phyloP scores from a whole-genome alignment of 495 filamentous ascomycete species.

The Neurospora sp. region DNA sequence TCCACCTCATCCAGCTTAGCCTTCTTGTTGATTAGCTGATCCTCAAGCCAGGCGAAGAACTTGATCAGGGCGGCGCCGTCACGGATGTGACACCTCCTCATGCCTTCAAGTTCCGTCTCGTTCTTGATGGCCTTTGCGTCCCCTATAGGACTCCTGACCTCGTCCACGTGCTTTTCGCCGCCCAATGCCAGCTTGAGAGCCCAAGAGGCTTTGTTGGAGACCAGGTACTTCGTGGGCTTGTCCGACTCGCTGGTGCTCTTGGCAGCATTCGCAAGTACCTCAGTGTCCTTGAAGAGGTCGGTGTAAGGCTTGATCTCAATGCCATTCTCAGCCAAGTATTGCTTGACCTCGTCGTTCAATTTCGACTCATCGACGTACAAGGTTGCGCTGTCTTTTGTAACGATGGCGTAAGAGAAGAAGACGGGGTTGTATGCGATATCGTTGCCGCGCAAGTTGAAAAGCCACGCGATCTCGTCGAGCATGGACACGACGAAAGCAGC shows the following conservation, averaged over 20 bases:
- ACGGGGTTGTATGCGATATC: conserved; percentile 99
- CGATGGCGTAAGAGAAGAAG: conserved; percentile 92
- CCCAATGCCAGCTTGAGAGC: conserved; percentile 80
- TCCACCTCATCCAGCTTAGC: conserved; percentile 76
- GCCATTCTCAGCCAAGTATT: conserved; percentile 57
- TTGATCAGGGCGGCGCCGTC: conserved; percentile 88
- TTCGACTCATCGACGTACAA: conserved; percentile 80
- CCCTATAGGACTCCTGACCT: conserved; percentile 76
- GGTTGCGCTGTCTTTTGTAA: conserved; percentile 72
- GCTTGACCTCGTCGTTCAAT: conserved; percentile 55
- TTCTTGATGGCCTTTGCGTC: conserved; percentile 99
- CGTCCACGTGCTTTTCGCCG: conserved; percentile 80
- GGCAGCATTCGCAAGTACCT: conserved; percentile 43
- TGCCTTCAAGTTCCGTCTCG: conserved; percentile 79
- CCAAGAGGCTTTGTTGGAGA: conserved; percentile 91
- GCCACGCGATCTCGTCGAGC: conserved; percentile 96
- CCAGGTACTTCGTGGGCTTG: conserved; percentile 60
- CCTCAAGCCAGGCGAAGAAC: conserved; percentile 95
- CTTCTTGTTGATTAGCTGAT: conserved; percentile 67
- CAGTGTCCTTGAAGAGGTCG: conserved; percentile 68
- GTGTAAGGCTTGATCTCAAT: conserved; percentile 77
- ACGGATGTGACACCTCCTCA: conserved; percentile 87
- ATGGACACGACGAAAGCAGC: conserved; percentile 85
- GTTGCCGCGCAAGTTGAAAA: conserved; percentile 91
- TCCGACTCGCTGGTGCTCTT: conserved; percentile 17